Evolutionary conservation across 192 early-diverging fungal genomes (phyloP).

Genomic region (Coemansia sp.): DNA sequence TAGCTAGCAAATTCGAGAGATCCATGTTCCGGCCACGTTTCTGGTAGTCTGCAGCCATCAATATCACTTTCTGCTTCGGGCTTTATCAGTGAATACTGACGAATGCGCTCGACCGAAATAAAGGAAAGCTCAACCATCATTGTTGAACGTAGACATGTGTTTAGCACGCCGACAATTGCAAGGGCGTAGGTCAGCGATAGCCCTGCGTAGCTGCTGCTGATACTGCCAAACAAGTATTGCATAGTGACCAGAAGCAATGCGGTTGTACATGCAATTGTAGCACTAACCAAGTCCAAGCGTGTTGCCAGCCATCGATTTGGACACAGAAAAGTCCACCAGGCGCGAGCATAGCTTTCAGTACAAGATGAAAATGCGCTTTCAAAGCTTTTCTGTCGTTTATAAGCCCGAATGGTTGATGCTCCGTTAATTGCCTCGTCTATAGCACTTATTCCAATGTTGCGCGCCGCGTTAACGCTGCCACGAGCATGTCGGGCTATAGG

Average conservation of each 20-base stretch:
- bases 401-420: slow-evolving; percentile 83
- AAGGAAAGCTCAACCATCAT: slow-evolving; percentile 66
- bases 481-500: slow-evolving; percentile 65
- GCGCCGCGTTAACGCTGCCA: slow-evolving; percentile 73
- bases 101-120: slow-evolving; percentile 62
- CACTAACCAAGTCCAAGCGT: slow-evolving; percentile 77
- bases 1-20: slow-evolving; percentile 53
- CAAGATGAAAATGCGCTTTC: slow-evolving; percentile 59
- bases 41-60: slow-evolving; percentile 20
- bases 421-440: slow-evolving; percentile 80
- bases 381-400: slow-evolving; percentile 77
- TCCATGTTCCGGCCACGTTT: slow-evolving; percentile 57
- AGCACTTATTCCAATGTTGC: slow-evolving; percentile 54
- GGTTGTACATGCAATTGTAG: slow-evolving; percentile 70
- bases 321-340: slow-evolving; percentile 71
- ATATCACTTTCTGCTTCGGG: slow-evolving; percentile 38
- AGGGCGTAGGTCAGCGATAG: slow-evolving; percentile 80
- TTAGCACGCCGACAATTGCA: slow-evolving; percentile 73
- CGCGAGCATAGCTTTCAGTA: slow-evolving; percentile 73
- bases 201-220: slow-evolving; percentile 65
- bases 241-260: slow-evolving; percentile 67
- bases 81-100: slow-evolving; percentile 40
- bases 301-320: slow-evolving; percentile 76
- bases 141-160: slow-evolving; percentile 75
- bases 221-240: slow-evolving; percentile 47